phyloP scores from a whole-genome alignment of 1,139 yeast species.

The Sugiyamaella sp. region DNA sequence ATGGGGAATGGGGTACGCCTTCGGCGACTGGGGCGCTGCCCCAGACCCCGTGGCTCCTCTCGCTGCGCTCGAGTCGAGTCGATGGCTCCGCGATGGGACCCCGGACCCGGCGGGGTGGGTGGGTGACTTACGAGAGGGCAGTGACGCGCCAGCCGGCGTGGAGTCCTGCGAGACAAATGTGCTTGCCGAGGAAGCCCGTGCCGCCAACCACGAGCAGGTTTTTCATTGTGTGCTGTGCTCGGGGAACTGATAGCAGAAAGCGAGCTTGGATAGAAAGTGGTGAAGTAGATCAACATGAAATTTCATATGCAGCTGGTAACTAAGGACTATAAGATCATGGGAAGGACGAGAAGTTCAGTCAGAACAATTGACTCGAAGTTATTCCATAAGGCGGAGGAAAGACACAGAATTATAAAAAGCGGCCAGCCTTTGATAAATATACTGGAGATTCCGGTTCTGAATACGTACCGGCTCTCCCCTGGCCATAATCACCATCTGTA shows the following conservation, averaged over 20 bases:
- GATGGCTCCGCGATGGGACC: background rate
- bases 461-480: too few species aligned
- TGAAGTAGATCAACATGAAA: background rate
- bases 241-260: background rate
- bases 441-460: too few species aligned
- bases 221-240: conserved; percentile 22
- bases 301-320: background rate
- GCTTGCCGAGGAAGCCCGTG: conserved; percentile 74
- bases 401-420: too few species aligned
- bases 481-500: too few species aligned
- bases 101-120: background rate
- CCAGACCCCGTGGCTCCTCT: background rate
- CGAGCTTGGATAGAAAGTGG: too few species aligned
- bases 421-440: too few species aligned
- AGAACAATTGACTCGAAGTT: too few species aligned
- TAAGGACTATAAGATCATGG: background rate
- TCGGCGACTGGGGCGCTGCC: background rate
- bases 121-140: conserved; percentile 53
- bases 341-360: background rate
- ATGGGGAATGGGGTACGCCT: background rate
- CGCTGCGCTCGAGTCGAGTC: background rate
- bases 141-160: conserved; percentile 64
- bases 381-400: too few species aligned
- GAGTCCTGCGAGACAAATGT: conserved; percentile 72
- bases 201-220: conserved; percentile 80